A percentile compares a stretch with the other conserved stretches of the same genome.
These are phyloP conservation scores for Anethum foeniculum DNA, from an alignment of 140 eudicot species.

Conservation along the genomic window DNA sequence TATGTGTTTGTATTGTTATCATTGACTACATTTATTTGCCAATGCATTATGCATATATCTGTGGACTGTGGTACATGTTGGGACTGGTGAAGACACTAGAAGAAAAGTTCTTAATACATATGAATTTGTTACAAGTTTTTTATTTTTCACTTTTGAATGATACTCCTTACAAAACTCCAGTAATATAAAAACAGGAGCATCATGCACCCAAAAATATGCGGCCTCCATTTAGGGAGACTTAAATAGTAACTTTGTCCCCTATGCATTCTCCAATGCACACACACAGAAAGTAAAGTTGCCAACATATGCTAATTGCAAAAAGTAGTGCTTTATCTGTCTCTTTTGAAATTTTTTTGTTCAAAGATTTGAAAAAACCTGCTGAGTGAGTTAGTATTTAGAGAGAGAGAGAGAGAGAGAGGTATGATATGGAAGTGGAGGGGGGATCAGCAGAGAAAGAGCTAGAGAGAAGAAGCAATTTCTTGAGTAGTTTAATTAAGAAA, in stretches of 20 bases:
- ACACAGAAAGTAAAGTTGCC: background rate
- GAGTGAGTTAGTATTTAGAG: background rate
- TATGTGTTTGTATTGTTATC: background rate
- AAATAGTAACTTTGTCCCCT: conserved; percentile 13
- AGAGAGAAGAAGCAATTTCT: conserved; percentile 90
- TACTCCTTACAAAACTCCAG: background rate
- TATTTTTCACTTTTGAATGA: background rate
- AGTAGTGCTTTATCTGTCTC: background rate
- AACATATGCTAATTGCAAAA: conserved; percentile 3
- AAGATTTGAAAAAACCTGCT: background rate
- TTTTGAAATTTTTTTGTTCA: background rate
- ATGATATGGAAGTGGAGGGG: conserved; percentile 4
- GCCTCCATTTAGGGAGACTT: conserved; percentile 1
- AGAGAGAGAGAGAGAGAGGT: background rate
- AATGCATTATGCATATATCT: background rate
- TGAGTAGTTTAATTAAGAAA: conserved; percentile 61
- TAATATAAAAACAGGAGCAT: background rate
- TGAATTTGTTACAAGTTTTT: background rate
- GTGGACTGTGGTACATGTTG: background rate
- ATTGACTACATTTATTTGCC: background rate
- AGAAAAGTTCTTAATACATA: background rate
- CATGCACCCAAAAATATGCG: conserved; percentile 8
- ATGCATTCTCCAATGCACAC: background rate
- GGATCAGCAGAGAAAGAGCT: conserved; percentile 62
- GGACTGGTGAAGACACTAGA: background rate